Evolutionary conservation across 1,139 yeast species (phyloP), one percentile per base, ranked within the genome.

Genomic region (Hanseniaspora gamundiae): DNA sequence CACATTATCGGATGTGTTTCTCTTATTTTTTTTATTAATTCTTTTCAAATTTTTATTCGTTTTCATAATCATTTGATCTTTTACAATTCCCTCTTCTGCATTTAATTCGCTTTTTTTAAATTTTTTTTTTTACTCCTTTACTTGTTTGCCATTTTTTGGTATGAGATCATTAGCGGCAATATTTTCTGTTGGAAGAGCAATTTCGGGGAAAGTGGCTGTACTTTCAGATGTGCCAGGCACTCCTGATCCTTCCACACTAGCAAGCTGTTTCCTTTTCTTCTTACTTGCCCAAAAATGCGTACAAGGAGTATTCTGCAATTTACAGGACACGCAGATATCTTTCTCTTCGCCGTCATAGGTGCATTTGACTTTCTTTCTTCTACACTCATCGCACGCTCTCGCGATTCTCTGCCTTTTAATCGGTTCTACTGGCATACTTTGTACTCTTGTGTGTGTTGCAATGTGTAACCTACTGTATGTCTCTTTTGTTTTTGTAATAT

Each of bases 251-350:
- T 24, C 26, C 26, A 24, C 9, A 9, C 6, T 24, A 9, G 66
- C 68, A 2, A 68, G 66, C 16, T 60, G 56, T 3, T 53, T 51
- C 42, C 65, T 62, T 54, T 14, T 8, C 14, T 13, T 20, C 22
- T 36, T 36, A 4, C 19, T 22, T 4, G 39, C 16, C 14, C 17
- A 82, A 55, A 79, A 80, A 56, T 80, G 82, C 0, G 87, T 73
- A 59, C 93, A 82, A 47, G 71, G 72, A 14, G n/a, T 60, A 81
- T 84, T 9, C 86, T 78, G 61, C 86, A 87, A 2, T 86, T 95
- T 0, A 95, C 83, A 58, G 95, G 87, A 59, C 86, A 95, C 40
- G 86, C 82, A 64, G 95, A 87, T 1, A 95, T 95, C 57, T 82
- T 86, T 56, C 82, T 83, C 16, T 95, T 95, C 24, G n/a, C 24